A percentile compares a stretch with the other conserved stretches of the same genome.
These are phyloP conservation scores for Cordyceps fumosorosea DNA, from an alignment of 2,329 filamentous ascomycete species.

Conservation along the genomic window DNA sequence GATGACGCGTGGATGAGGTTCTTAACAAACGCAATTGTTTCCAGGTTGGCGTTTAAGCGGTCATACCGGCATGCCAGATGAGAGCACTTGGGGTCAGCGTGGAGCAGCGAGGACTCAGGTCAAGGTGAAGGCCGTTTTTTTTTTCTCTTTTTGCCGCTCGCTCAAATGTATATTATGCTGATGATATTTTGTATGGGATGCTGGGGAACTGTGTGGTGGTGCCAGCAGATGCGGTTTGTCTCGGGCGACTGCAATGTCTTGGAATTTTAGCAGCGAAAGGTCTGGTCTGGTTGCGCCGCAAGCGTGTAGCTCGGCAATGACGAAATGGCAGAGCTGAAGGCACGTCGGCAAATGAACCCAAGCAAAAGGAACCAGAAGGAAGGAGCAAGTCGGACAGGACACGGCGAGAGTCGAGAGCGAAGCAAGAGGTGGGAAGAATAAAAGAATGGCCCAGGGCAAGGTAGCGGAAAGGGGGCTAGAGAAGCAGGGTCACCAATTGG, in stretches of 20 bases:
- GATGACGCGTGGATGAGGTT: not conserved
- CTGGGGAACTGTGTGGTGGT: slow-evolving; percentile 2
- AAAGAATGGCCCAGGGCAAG: too few relatives aligned
- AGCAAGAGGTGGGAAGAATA: not conserved
- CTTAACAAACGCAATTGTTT: not conserved
- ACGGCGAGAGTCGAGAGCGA: not conserved
- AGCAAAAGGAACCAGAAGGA: not conserved
- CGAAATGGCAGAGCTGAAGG: not conserved
- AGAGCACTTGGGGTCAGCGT: not conserved
- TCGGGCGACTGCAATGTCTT: slow-evolving; percentile 8
- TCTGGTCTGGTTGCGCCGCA: not conserved
- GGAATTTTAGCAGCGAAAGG: not conserved
- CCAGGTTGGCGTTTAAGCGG: not conserved
- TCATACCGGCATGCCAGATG: slow-evolving; percentile 2
- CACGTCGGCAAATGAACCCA: not conserved
- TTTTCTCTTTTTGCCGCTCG: not conserved
- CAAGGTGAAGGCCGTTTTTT: not conserved
- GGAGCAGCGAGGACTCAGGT: not conserved
- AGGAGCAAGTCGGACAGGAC: not conserved
- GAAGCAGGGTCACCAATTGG: not conserved
- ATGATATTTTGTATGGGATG: slow-evolving; percentile 7
- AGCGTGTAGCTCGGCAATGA: not conserved
- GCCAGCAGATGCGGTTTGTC: slow-evolving; percentile 3
- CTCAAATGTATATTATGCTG: slow-evolving; percentile 5
- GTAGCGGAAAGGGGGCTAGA: not conserved